Conservation (phyloP, 23 red algal genomes). For the Gracilaria domingensis region DNA sequence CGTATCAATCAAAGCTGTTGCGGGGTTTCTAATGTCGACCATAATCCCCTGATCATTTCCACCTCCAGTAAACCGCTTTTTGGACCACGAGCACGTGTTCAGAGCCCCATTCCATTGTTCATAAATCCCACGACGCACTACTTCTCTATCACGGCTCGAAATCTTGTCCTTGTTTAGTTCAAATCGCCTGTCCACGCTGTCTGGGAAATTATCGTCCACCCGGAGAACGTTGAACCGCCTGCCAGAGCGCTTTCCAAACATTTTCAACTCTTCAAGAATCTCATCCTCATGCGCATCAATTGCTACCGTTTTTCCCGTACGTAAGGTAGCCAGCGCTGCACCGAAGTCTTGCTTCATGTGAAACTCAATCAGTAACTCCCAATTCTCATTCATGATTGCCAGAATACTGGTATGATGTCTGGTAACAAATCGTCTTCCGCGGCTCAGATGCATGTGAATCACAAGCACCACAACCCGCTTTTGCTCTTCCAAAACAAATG, state of each 20-base stretch:
- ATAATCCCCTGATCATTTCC: constrained; percentile 13
- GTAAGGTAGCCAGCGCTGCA: constrained; percentile 30
- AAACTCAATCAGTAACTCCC: constrained; percentile 43
- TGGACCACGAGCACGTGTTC: constrained; percentile 55
- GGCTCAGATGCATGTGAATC: constrained; percentile 27
- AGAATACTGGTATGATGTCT: constrained; percentile 52
- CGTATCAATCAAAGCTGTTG: constrained; percentile 5
- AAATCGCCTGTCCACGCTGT: constrained; percentile 29
- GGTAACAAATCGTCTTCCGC: constrained; percentile 36
- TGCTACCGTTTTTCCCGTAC: constrained; percentile 2
- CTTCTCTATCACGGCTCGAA: background rate
- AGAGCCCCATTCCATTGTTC: constrained; percentile 45
- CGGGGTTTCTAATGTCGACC: constrained; percentile 48
- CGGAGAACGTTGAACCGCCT: constrained; percentile 58
- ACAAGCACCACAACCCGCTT: constrained; percentile 16
- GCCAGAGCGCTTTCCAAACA: constrained; percentile 7
- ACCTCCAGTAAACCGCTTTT: background rate
- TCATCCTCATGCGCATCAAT: constrained; percentile 18
- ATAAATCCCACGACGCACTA: constrained; percentile 31
- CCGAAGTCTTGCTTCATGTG: constrained; percentile 65
- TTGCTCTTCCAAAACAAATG: constrained; percentile 25
- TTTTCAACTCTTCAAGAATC: constrained; percentile 20
- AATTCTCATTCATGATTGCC: constrained; percentile 44
- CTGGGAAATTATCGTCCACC: constrained; percentile 33
- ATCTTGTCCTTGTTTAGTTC: background rate